Percentiles rank a stretch among this genome's conserved stretches.
phyloP scores from a whole-genome alignment of 2,329 filamentous ascomycete genomes.

The Sclerotinia borealis region DNA sequence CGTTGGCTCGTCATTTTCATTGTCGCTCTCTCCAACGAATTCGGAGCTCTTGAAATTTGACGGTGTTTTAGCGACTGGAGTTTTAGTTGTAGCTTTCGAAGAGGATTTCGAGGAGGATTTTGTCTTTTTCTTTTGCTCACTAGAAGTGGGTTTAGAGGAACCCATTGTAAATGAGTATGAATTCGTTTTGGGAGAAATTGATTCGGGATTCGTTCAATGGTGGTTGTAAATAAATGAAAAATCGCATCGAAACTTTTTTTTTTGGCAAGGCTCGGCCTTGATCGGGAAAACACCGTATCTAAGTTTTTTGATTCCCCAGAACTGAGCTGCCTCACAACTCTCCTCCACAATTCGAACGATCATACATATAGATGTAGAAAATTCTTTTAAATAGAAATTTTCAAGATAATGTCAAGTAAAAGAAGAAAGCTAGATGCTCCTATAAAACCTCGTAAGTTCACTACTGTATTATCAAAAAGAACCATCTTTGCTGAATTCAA shows the following conservation, averaged over 20 bases:
- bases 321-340: background rate
- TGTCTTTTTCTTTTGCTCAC: conserved; percentile 18
- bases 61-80: conserved; percentile 2
- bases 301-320: conserved; percentile 16
- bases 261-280: conserved; percentile 12
- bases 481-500: conserved; percentile 10
- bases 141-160: conserved; percentile 19
- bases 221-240: background rate
- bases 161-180: conserved; percentile 11
- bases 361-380: background rate
- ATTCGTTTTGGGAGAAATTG: background rate
- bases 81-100: background rate
- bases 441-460: conserved; percentile 33
- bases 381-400: background rate
- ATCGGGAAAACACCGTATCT: conserved; percentile 14
- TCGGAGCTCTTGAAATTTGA: conserved; percentile 27
- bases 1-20: conserved; percentile 20
- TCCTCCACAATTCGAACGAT: background rate
- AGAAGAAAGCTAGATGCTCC: conserved; percentile 39
- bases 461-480: background rate
- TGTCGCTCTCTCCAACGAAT: conserved; percentile 27
- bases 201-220: background rate
- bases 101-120: conserved; percentile 13
- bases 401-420: conserved; percentile 26
- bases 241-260: conserved; percentile 17